Evolutionary conservation across 2,329 filamentous ascomycete species (phyloP).

Genomic region (Colletotrichum orchidophilum): DNA sequence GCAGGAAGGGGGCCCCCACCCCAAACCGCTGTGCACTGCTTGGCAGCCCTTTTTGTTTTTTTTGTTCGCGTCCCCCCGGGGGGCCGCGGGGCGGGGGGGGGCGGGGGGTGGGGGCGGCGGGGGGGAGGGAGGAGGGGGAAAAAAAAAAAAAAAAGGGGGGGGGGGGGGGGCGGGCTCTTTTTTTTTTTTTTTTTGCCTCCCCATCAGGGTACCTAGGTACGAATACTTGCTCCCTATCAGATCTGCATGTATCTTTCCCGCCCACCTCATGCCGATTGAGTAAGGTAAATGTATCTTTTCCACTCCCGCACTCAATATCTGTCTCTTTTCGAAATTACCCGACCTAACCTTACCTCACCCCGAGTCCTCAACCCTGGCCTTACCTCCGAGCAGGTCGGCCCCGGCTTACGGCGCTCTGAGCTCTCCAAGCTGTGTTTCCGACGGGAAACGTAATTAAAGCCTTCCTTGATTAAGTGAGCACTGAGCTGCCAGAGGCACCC

Average conservation of each 20-base stretch:
- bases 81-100: no score
- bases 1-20: no score
- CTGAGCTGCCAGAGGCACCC: neutral
- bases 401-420: neutral
- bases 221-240: neutral
- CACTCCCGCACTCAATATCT: neutral
- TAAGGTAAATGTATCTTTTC: neutral
- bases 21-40: no score
- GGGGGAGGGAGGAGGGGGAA: no score
- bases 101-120: no score
- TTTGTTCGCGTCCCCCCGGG: no score
- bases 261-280: neutral
- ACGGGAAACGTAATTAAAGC: neutral
- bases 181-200: neutral
- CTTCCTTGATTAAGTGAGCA: neutral
- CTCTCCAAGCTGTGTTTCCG: neutral
- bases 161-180: constrained; percentile 11
- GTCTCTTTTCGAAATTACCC: neutral
- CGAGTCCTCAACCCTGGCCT: no score
- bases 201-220: constrained; percentile 7
- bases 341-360: constrained; percentile 13
- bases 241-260: neutral
- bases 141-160: neutral
- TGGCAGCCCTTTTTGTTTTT: no score
- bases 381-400: constrained; percentile 26